A percentile compares a stretch with the other conserved stretches of the same genome.
Conservation (phyloP, 2,329 filamentous ascomycete genomes). For the Leptographium galeiforme region DNA sequence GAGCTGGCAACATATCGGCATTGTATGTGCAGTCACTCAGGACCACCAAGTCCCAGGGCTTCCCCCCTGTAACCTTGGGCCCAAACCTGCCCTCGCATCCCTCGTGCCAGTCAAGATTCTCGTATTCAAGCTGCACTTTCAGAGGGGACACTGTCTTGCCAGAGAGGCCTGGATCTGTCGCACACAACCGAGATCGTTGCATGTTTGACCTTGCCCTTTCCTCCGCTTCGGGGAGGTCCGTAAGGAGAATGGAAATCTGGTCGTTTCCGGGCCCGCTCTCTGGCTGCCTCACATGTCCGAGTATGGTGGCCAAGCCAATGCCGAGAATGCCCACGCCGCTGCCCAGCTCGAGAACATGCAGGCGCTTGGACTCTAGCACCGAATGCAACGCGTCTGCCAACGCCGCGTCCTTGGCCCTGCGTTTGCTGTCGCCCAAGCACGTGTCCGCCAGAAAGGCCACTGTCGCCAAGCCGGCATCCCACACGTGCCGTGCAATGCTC, state of each 20-base stretch:
- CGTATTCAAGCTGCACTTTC: conserved; percentile 26
- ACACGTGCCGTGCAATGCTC: conserved; percentile 45
- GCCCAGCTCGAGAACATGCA: conserved; percentile 40
- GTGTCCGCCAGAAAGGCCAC: conserved; percentile 22
- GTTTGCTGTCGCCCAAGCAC: conserved; percentile 2
- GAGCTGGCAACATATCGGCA: conserved; percentile 37
- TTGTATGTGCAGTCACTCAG: conserved; percentile 52
- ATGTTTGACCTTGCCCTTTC: conserved; percentile 36
- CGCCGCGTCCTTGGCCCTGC: too few species aligned
- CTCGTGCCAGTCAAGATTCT: conserved; percentile 44
- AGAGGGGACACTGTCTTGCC: background rate
- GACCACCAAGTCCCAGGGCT: conserved; percentile 37
- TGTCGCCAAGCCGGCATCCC: conserved; percentile 41
- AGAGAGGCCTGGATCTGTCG: conserved; percentile 1
- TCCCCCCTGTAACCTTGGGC: conserved; percentile 19
- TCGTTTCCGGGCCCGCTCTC: background rate
- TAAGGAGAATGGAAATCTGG: conserved; percentile 22
- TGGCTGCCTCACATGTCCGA: background rate
- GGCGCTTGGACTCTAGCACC: conserved; percentile 2
- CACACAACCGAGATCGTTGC: conserved; percentile 1
- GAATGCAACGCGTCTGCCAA: conserved; percentile 11
- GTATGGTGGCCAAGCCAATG: conserved; percentile 27
- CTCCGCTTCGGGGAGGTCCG: conserved; percentile 41
- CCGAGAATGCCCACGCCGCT: conserved; percentile 44
- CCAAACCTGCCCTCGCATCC: conserved; percentile 32